These are phyloP conservation scores for Heritiera fomes DNA, from an alignment of 345 rosid genomes.

Conservation along the genomic window DNA sequence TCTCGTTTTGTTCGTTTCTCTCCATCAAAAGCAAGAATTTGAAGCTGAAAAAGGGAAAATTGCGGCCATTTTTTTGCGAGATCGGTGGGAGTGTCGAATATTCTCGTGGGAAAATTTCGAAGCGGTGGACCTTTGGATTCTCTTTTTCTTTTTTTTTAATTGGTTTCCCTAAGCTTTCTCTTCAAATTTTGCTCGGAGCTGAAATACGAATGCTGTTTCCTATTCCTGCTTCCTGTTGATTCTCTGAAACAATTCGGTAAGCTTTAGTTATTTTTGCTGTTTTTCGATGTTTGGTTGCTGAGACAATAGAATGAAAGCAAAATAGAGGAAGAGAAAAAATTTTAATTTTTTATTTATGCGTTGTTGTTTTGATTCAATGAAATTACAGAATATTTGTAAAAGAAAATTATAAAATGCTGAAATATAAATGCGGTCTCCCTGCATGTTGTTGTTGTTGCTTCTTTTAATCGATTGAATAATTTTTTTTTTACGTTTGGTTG, in stretches of 20 bases:
- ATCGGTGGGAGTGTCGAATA: slow-evolving; percentile 10
- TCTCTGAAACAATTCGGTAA: slow-evolving; percentile 12
- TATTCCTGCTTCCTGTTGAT: neutral
- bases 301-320: neutral
- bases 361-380: slow-evolving; percentile 3
- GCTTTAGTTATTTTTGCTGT: neutral
- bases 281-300: slow-evolving; percentile 11
- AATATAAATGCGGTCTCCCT: neutral
- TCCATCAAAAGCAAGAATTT: neutral
- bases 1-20: neutral
- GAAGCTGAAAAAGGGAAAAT: slow-evolving; percentile 6
- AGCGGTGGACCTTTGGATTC: neutral
- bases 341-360: too few species aligned
- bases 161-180: neutral
- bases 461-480: neutral
- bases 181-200: neutral
- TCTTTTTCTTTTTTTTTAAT: neutral
- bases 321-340: neutral
- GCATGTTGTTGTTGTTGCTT: neutral
- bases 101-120: slow-evolving; percentile 8
- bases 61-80: neutral
- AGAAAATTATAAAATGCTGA: too few species aligned
- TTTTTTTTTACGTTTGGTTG: neutral
- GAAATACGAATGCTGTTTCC: neutral
- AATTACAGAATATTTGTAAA: neutral